A percentile compares a stretch with the other conserved stretches of the same genome.
These are phyloP conservation scores for Plasmodium vinckei DNA, from an alignment of 169 alveolate species.

Conservation along the genomic window DNA sequence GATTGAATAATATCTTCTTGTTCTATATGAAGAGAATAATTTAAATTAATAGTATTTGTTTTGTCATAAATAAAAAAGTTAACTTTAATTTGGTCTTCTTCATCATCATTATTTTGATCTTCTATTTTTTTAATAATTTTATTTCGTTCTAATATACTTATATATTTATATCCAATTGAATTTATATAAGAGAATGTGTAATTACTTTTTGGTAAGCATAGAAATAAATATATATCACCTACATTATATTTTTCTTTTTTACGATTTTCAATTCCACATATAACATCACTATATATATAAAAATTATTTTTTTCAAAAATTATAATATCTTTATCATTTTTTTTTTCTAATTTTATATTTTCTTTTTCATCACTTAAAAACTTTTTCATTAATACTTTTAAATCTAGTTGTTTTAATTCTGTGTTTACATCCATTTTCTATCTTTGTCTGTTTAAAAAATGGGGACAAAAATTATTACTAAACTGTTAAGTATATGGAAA, in stretches of 20 bases:
- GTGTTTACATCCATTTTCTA: neutral
- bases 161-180: slow-evolving; percentile 83
- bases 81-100: slow-evolving; percentile 42
- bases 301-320: slow-evolving; percentile 66
- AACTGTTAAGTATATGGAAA: neutral
- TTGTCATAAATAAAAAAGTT: slow-evolving; percentile 50
- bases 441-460: too few relatives aligned
- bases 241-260: slow-evolving; percentile 65
- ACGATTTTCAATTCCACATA: slow-evolving; percentile 76
- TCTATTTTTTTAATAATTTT: slow-evolving; percentile 79
- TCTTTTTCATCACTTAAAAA: slow-evolving; percentile 52
- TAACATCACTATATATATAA: slow-evolving; percentile 42
- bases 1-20: slow-evolving; percentile 22
- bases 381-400: slow-evolving; percentile 47
- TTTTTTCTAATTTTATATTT: slow-evolving; percentile 36
- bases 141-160: slow-evolving; percentile 82
- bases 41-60: slow-evolving; percentile 29
- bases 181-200: slow-evolving; percentile 83
- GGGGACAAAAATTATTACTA: slow-evolving; percentile 7
- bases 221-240: slow-evolving; percentile 63
- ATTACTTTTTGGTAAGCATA: slow-evolving; percentile 75
- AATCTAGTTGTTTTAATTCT: slow-evolving; percentile 35
- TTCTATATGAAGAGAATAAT: slow-evolving; percentile 34
- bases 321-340: slow-evolving; percentile 55
- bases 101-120: slow-evolving; percentile 74